Evolutionary conservation across 495 filamentous ascomycete genomes (phyloP), one percentile per base, ranked within the genome.

Genomic region (Halenospora varia): DNA sequence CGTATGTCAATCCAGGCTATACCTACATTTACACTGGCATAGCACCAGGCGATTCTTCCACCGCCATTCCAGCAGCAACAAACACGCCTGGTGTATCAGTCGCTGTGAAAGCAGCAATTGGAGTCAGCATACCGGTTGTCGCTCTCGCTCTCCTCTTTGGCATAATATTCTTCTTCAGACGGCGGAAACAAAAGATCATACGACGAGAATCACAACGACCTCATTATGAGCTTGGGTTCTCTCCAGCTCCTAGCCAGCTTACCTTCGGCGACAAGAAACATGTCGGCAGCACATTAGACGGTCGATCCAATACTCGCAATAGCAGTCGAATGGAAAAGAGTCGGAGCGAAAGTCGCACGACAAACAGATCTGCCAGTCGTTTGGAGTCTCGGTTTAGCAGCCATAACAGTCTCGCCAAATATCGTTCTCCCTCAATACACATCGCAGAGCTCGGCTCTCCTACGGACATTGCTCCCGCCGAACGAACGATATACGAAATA

Each of bases 121-220:
- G 59, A 2, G 11, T 62, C 13, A 40, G 26, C 24, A 62, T 62
- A n/a, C 59, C 59, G 2, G 2, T 62, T 10, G 26, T 53, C 1
- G 53, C 49, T 29, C 35, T 62, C 8, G 53, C 54, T 20, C 20
- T 49, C 10, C 22, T 57, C 10, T 10, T 41, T 11, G 59, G 53
- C 3, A 53, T 51, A 24, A 57, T 62, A 46, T 40, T 53, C 20
- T 53, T 57, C 49, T 57, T 62, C 55, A 54, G 54, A 3, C 26
- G 51, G 10, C 48, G 59, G 17, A 48, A 49, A 2, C 18, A 39
- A 15, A 25, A 45, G 10, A 47, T 29, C 22, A 24, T 48, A 24
- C 13, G 66, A 45, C 22, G 65, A 45, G 42, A 17, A 45, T 4
- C 11, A 20, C 11, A 45, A n/a, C 6, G 42, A 45, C 18, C 42